Conservation (phyloP, 2,329 filamentous ascomycete genomes). For the Metarhizium robertsii region DNA sequence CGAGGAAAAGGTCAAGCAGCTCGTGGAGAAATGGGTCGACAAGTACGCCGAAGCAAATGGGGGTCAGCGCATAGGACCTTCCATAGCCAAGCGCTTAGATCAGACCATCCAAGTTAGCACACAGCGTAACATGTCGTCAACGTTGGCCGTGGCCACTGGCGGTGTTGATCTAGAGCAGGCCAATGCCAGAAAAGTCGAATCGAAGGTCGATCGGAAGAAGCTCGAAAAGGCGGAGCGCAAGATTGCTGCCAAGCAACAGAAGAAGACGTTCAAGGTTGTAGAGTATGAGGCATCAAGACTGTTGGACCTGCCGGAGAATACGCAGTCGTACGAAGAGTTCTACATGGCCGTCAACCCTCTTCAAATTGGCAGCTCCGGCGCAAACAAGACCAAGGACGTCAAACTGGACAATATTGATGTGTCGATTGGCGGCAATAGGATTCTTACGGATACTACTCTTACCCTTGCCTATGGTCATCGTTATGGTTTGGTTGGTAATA, state of each 20-base stretch:
- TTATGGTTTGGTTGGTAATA: conserved; percentile 96
- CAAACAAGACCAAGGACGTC: conserved; percentile 95
- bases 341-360: conserved; percentile 99
- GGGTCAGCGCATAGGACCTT: conserved; percentile 61
- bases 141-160: conserved; percentile 74
- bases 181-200: conserved; percentile 89
- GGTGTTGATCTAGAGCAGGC: conserved; percentile 90
- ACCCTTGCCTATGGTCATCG: conserved; percentile 87
- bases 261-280: conserved; percentile 96
- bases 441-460: conserved; percentile 81
- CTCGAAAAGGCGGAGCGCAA: conserved; percentile 97
- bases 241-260: conserved; percentile 95
- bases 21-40: conserved; percentile 85
- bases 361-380: conserved; percentile 63
- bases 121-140: conserved; percentile 93
- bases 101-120: conserved; percentile 92
- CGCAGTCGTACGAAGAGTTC: conserved; percentile 96
- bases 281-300: conserved; percentile 93
- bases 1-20: conserved; percentile 67
- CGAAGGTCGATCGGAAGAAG: conserved; percentile 96
- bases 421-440: conserved; percentile 79
- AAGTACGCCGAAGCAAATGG: conserved; percentile 69
- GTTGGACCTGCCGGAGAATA: conserved; percentile 70
- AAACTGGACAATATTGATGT: conserved; percentile 96
- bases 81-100: conserved; percentile 75